Evolutionary conservation across 352 stramenopile species (phyloP).

Genomic region (Thalassiosira livingstoniorum): DNA sequence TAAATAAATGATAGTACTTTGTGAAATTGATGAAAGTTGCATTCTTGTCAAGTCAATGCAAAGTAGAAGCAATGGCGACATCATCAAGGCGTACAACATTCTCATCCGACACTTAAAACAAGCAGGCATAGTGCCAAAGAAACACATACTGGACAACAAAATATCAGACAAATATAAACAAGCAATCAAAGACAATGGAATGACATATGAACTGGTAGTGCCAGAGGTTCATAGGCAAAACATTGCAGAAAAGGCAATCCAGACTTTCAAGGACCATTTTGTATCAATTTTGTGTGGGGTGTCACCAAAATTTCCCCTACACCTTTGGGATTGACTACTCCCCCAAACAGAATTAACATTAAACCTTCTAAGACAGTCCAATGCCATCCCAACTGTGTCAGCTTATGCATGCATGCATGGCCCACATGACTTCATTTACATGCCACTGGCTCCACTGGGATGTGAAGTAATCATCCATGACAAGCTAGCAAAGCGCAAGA

Average conservation of each 20-base stretch:
- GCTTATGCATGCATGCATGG: slow-evolving; percentile 9
- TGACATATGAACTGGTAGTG: slow-evolving; percentile 44
- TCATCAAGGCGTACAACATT: slow-evolving; percentile 44
- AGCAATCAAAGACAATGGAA: slow-evolving; percentile 16
- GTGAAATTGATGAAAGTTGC: slow-evolving; percentile 58
- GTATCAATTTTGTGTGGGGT: slow-evolving; percentile 41
- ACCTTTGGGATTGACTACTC: slow-evolving; percentile 54
- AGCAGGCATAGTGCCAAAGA: slow-evolving; percentile 16
- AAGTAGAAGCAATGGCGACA: slow-evolving; percentile 25
- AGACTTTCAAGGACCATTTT: slow-evolving; percentile 68
- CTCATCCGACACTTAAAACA: slow-evolving; percentile 20
- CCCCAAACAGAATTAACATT: slow-evolving; percentile 51
- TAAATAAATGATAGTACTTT: no score
- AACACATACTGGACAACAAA: slow-evolving; percentile 64
- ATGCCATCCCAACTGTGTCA: not conserved
- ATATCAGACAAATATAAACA: slow-evolving; percentile 27
- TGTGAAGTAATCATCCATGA: slow-evolving; percentile 51
- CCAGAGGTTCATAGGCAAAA: slow-evolving; percentile 53
- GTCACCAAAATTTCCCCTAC: slow-evolving; percentile 45
- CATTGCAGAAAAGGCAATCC: slow-evolving; percentile 61
- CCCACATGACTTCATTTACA: slow-evolving; percentile 44
- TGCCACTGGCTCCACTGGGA: slow-evolving; percentile 56
- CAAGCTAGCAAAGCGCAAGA: slow-evolving; percentile 21
- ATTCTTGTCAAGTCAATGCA: slow-evolving; percentile 57
- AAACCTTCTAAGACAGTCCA: slow-evolving; percentile 47